Evolutionary conservation across 176 grass and related monocot genomes (phyloP), one percentile per base, ranked within the genome.

Genomic region (Triticum turgidum): DNA sequence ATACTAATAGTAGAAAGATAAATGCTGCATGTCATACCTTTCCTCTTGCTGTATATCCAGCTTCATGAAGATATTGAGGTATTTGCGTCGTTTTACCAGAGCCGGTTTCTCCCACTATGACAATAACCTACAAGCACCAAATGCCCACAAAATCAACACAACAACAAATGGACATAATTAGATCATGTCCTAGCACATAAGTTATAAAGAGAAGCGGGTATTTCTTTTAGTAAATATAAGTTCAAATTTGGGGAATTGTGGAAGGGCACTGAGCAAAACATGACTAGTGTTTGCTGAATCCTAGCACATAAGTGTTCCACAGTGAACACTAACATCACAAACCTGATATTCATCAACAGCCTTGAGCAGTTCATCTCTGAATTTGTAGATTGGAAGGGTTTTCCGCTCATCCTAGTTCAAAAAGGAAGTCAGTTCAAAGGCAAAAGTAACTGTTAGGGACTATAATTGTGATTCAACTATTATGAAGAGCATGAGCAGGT

Each of bases 71-170:
- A 86, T 95, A 98, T 73, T 98, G 96, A 42, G 96, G 96, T 87
- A 98, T 98, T 84, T 98, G 96, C 24, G 96, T 98, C 32, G 96
- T 98, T 76, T 98, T 98, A 51, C 96, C 96, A 76, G 96, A 98
- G 61, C 93, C 96, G 25, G 96, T 98, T 86, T 98, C 96, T 89
- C 96, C 96, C 73, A 95, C 96, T 82, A 98, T 95, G 79, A 98
- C 89, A 62, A 98, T 85, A 61, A 98, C 96, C 96, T 98, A 75
- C 58, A 87, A 76, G 29, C 51, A 76, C 5, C 49, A 81, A 14
- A 42, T 76, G 44, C 29, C 70, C 20, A 76, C 37, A 67, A 68
- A 29, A 27, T 65, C 47, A 62, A 67, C 37, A 25, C 8, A n/a
- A 67, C 27, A 24, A 76, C 10, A 52, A 18, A n/a, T 15, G 29